Evolutionary conservation across 2,329 filamentous ascomycete species (phyloP).

Genomic region (Onygena corvina): DNA sequence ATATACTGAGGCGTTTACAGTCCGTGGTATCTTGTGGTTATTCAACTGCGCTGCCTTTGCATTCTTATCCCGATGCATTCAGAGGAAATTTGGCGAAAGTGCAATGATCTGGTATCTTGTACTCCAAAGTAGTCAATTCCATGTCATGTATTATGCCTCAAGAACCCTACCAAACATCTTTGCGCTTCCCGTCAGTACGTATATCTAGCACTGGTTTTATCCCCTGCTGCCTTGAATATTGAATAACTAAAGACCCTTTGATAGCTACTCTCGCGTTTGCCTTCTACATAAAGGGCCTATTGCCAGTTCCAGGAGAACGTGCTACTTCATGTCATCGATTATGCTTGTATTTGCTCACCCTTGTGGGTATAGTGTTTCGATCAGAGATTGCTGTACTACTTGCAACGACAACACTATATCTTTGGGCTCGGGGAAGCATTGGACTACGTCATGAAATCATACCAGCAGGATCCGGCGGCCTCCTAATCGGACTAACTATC

Average conservation of each 20-base stretch:
- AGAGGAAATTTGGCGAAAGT: slow-evolving; percentile 53
- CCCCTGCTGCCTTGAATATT: neutral
- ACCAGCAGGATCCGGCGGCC: slow-evolving; percentile 52
- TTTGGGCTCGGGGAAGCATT: slow-evolving; percentile 46
- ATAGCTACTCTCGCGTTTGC: slow-evolving; percentile 10
- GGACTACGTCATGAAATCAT: slow-evolving; percentile 46
- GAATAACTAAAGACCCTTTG: neutral
- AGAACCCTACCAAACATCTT: slow-evolving; percentile 94
- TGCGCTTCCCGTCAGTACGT: slow-evolving; percentile 71
- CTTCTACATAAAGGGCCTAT: neutral
- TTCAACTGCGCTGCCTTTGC: slow-evolving; percentile 60
- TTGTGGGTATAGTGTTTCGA: slow-evolving; percentile 74
- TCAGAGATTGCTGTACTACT: slow-evolving; percentile 79
- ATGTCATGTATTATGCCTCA: slow-evolving; percentile 84
- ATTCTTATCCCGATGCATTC: slow-evolving; percentile 52
- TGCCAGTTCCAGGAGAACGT: slow-evolving; percentile 20
- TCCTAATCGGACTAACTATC: slow-evolving; percentile 51
- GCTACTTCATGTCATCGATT: slow-evolving; percentile 45
- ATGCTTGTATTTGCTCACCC: slow-evolving; percentile 61
- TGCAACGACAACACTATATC: slow-evolving; percentile 51
- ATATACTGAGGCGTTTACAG: slow-evolving; percentile 28
- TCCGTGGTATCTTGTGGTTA: slow-evolving; percentile 64
- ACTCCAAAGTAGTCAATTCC: slow-evolving; percentile 75
- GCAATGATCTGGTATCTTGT: slow-evolving; percentile 68
- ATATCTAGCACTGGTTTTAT: neutral